Evolutionary conservation across 768 basidiomycete species (phyloP), one percentile per base, ranked within the genome.

Genomic region (Mycena belliarum): DNA sequence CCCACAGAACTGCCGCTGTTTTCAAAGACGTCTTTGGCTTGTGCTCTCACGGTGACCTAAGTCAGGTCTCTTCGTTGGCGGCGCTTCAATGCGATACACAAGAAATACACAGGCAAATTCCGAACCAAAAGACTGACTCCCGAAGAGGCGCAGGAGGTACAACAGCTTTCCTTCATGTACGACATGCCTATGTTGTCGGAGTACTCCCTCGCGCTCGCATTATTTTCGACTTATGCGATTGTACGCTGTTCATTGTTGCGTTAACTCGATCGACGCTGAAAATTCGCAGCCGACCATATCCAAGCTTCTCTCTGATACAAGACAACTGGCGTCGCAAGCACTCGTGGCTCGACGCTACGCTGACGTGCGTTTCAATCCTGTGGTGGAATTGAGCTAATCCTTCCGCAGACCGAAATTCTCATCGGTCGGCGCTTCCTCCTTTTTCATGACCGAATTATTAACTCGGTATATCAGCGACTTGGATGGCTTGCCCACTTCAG

Each of bases 211-310:
- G 68, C 77, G 1, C 80, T 83, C 65, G 82, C 81, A 4, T 63
- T 83, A 57, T 82, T 82, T 73, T 82, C 81, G 68, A 82, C 81
- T 4, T 82, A 79, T 65, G 78, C 29, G 29, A 32, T 32, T 6
- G 29, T 32, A 12, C 29, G 29, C 29, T 32, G 7, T 12, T 32
- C 7, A 32, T 32, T 32, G 29, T 32, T 32, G 12, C 6, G 7
- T 29, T 9, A 49, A 40, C 16, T 11, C 21, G 16, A 3, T 38
- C 8, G 32, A 6, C 26, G 41, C 28, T 21, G 4, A 21, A 26
- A 21, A n/a, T 38, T 20, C 43, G 9, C 33, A 83, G 81, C 81
- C 81, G 2, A 71, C 76, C 0, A 79, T 81, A 18, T 81, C 81
- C 3, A 70, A 73, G 42, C 62, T 82, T 18, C 69, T 83, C 5